Base-by-base conservation (phyloP, 1,284 basidiomycete species). In the Boletus austroedulis region DNA sequence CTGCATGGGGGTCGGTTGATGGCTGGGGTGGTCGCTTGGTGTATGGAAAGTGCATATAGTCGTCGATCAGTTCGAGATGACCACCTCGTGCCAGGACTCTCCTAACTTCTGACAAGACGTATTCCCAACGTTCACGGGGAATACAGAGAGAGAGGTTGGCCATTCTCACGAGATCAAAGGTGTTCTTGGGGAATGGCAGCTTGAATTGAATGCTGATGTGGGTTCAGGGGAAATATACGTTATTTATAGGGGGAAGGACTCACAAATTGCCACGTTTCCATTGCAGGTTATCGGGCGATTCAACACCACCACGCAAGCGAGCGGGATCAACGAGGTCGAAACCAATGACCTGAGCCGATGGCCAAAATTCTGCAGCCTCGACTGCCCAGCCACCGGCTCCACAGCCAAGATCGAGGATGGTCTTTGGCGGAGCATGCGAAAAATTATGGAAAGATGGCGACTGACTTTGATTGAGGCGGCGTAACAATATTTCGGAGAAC, bases 331-430 rank as follows among this genome's bases (percentile, higher is more conserved):
- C 76, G 36, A 90, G 70, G 66, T 90, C 87, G 40, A 89, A 77
- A 1, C 84, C 88, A 19, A 80, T 82, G 53, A 90, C 77, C 24
- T 77, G 76, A 19, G 82, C 73, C 36, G 76, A 69, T 36, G 76
- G 78, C 89, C 89, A 91, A n/a, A 73, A 65, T 21, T 67, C 74
- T 10, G 86, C 81, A 4, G 87, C 84, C 45, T 83, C 76, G 0
- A 82, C 62, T 3, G 83, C 76, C 89, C 89, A 91, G 44, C 79
- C 66, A 1, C 88, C 88, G 53, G 79, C 66, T 6, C 89, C 89
- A 71, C 87, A 90, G 8, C 89, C 89, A 19, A 91, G 73, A 65
- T 90, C 89, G 12, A 91, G 78, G 29, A 86, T 82, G n/a, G 74
- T 73, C 2, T 69, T 63, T 1, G 87, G 87, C 2, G 78, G 77